Evolutionary conservation across 169 alveolate genomes (phyloP), one percentile per base, ranked within the genome.

Genomic region (Plasmodium vivax): DNA sequence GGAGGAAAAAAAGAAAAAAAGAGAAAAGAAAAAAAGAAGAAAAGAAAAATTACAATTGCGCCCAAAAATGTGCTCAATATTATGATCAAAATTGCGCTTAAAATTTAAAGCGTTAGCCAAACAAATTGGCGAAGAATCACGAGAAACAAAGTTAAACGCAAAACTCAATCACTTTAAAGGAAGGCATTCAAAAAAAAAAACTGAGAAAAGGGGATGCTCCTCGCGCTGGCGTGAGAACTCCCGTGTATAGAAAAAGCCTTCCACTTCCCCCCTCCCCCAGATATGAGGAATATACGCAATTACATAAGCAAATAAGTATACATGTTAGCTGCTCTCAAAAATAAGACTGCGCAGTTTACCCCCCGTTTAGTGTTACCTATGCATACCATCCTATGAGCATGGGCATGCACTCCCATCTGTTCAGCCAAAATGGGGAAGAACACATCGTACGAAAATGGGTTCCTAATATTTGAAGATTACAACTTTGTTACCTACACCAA

Each of bases 401-500:
- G 72, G 41, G 23, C 36, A 16, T 58, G 77, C 10, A 34, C 23
- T 36, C 45, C 58, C 73, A 83, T 83, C 30, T 45, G 45, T 58
- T 30, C 32, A 34, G 30, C 45, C 34, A 85, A 85, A 54, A 85
- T 85, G 93, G 43, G 80, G 38, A 75, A 85, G 34, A 19, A 54
- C 8, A 2, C 12, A 41, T 34, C 71, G 32, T 77, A 75, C 51
- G 93, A 85, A 85, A 85, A 85, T 73, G 93, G 73, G 10, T 73
- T 85, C 68, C 71, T 85, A 85, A 75, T 85, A 47, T 51, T 85
- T 41, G 93, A 85, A 75, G 93, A 85, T 23, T 85, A 85, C 77
- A 85, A 85, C 62, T 74, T 75, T 36, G 85, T 85, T 85, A 75
- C 23, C 10, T 85, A 85, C 32, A 85, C 84, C 7, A 85, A 72